These are phyloP conservation scores for Pleurotus ostreatus DNA, from an alignment of 768 basidiomycete species.

Conservation along the genomic window DNA sequence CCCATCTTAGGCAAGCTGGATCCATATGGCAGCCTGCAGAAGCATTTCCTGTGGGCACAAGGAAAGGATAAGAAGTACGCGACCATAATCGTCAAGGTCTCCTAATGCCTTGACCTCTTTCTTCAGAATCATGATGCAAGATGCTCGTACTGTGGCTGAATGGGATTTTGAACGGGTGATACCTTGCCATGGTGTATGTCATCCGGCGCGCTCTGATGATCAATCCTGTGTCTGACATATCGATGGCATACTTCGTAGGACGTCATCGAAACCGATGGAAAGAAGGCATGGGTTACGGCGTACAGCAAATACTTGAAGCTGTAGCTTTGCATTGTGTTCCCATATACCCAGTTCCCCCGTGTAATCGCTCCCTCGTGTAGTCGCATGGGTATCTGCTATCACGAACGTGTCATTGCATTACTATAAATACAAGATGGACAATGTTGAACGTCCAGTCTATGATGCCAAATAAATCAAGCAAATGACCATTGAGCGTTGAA, in stretches of 20 bases:
- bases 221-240: neutral
- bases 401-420: neutral
- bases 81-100: neutral
- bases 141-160: conserved; percentile 56
- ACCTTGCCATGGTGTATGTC: conserved; percentile 57
- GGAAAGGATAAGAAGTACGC: conserved; percentile 37
- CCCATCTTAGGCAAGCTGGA: conserved; percentile 24
- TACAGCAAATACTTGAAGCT: conserved; percentile 22
- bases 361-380: neutral
- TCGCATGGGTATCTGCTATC: neutral
- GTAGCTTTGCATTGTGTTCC: neutral
- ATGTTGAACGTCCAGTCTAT: conserved; percentile 51
- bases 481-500: conserved; percentile 46
- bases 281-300: conserved; percentile 32
- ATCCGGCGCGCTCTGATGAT: neutral
- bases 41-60: conserved; percentile 27
- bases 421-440: conserved; percentile 24
- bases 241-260: conserved; percentile 23
- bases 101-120: neutral
- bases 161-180: conserved; percentile 79
- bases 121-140: conserved; percentile 54
- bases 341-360: neutral
- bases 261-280: conserved; percentile 46
- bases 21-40: conserved; percentile 31
- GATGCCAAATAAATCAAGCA: conserved; percentile 4